phyloP scores from a whole-genome alignment of 2,329 filamentous ascomycete species.

The Fusarium veterinarium region DNA sequence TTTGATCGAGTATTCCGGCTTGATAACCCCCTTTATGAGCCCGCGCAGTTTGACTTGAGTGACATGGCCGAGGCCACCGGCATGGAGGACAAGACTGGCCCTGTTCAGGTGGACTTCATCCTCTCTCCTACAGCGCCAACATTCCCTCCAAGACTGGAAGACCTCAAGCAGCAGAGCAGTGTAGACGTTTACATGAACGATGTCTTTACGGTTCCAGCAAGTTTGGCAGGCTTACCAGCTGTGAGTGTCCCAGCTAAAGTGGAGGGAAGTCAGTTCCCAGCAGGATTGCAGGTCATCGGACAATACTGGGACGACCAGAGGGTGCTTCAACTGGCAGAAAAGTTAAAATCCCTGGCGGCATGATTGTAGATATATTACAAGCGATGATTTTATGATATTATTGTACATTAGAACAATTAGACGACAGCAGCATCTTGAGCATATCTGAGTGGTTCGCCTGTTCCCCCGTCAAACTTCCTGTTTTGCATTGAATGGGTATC shows the following conservation, averaged over 20 bases:
- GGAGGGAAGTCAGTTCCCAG: constrained; percentile 49
- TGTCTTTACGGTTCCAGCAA: constrained; percentile 94
- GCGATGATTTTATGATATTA: constrained; percentile 23
- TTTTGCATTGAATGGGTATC: background rate
- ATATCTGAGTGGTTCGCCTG: background rate
- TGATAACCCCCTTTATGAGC: constrained; percentile 73
- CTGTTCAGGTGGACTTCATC: constrained; percentile 81
- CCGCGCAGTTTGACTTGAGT: constrained; percentile 66
- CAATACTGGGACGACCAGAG: constrained; percentile 81
- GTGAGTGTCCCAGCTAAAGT: constrained; percentile 76
- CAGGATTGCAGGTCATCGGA: constrained; percentile 81
- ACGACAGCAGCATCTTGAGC: background rate
- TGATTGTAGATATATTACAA: constrained; percentile 21
- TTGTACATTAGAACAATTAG: constrained; percentile 31
- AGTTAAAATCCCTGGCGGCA: constrained; percentile 50
- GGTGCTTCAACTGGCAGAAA: constrained; percentile 68
- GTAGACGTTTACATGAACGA: constrained; percentile 92
- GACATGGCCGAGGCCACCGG: constrained; percentile 66
- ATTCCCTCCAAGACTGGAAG: constrained; percentile 72
- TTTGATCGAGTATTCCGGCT: constrained; percentile 83
- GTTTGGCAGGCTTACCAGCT: constrained; percentile 88
- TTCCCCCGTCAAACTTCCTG: background rate
- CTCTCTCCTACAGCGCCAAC: constrained; percentile 89
- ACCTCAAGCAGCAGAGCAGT: constrained; percentile 65
- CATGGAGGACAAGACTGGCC: constrained; percentile 67